These are phyloP conservation scores for Quercus dentata DNA, from an alignment of 306 rosid species.

Conservation along the genomic window DNA sequence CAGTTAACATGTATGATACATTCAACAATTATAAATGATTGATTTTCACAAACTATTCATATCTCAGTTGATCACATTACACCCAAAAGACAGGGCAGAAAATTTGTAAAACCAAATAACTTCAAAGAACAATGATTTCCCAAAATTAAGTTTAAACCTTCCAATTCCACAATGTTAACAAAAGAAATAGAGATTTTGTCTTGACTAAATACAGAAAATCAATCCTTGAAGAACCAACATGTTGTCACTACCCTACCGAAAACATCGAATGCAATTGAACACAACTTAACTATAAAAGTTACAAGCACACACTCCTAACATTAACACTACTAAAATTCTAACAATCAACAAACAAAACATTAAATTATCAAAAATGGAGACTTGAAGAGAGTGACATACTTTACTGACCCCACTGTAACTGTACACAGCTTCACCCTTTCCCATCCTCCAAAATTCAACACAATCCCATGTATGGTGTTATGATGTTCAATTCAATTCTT, in stretches of 20 bases:
- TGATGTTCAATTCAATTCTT: neutral
- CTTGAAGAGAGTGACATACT: slow-evolving; percentile 9
- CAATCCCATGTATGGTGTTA: neutral
- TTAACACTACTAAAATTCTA: slow-evolving; percentile 8
- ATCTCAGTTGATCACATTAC: neutral
- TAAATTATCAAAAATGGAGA: slow-evolving; percentile 4
- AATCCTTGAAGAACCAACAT: slow-evolving; percentile 7
- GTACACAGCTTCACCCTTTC: slow-evolving; percentile 33
- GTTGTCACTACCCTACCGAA: neutral
- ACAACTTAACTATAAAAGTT: neutral
- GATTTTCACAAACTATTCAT: neutral
- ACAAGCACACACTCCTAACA: neutral
- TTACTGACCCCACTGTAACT: slow-evolving; percentile 43
- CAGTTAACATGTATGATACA: too few relatives aligned
- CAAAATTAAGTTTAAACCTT: neutral
- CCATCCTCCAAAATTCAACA: neutral
- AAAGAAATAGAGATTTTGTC: neutral
- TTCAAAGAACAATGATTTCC: neutral
- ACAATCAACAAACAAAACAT: slow-evolving; percentile 14
- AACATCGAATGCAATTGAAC: neutral
- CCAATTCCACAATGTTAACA: neutral
- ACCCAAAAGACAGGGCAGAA: neutral
- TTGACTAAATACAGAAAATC: slow-evolving; percentile 8
- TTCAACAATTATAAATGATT: neutral
- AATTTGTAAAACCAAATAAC: neutral